phyloP scores from a whole-genome alignment of 768 basidiomycete species.

The Epithele typhae region DNA sequence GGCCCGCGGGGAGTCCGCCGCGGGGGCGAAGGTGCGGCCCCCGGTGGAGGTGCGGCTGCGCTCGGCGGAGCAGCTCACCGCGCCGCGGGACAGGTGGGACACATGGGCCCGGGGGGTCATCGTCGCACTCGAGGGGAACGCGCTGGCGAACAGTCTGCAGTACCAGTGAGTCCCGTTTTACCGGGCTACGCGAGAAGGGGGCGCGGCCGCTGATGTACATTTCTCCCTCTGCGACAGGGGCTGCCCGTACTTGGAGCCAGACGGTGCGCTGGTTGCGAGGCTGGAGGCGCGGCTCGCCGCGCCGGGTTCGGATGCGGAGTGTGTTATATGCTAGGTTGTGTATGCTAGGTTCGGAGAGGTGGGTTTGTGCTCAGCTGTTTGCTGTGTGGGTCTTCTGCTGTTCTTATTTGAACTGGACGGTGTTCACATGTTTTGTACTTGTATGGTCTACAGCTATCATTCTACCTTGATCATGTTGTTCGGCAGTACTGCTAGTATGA shows the following conservation, averaged over 20 bases:
- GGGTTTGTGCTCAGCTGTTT: too few species aligned
- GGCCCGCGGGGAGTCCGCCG: neutral
- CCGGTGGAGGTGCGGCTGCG: conserved; percentile 7
- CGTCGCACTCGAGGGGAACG: conserved; percentile 17
- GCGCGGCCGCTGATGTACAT: neutral
- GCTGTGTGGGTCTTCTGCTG: too few species aligned
- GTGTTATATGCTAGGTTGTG: conserved; percentile 20
- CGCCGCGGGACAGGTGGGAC: conserved; percentile 6
- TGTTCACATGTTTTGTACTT: too few species aligned
- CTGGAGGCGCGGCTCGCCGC: conserved; percentile 22
- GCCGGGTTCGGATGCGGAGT: conserved; percentile 10
- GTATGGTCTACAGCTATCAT: too few species aligned
- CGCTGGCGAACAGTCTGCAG: conserved; percentile 7
- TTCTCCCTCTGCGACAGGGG: conserved; percentile 17
- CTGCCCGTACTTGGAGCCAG: conserved; percentile 16
- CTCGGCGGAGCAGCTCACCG: conserved; percentile 21
- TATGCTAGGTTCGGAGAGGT: too few species aligned
- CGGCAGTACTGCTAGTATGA: too few species aligned
- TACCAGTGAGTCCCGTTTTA: conserved; percentile 4
- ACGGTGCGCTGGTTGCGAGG: conserved; percentile 20
- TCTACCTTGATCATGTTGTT: too few species aligned
- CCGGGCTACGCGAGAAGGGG: neutral
- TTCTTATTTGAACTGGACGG: too few species aligned
- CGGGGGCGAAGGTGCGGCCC: conserved; percentile 1
- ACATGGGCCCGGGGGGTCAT: conserved; percentile 26